Evolutionary conservation across 768 basidiomycete species (phyloP).

Genomic region (Pisolithus albus): DNA sequence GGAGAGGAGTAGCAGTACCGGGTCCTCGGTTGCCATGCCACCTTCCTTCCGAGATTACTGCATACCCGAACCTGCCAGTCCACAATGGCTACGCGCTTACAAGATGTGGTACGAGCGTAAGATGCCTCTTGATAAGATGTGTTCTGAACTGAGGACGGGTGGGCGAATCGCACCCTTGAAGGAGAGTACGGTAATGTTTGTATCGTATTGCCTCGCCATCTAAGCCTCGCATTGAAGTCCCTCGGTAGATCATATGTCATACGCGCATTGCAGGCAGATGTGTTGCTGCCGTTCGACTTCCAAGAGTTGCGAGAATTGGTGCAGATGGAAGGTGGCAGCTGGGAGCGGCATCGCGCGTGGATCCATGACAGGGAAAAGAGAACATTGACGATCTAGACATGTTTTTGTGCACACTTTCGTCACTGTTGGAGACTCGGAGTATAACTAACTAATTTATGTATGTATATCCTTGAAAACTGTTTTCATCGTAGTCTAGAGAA

Average conservation of each 20-base stretch:
- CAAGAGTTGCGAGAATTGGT: constrained; percentile 30
- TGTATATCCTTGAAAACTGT: too few species aligned
- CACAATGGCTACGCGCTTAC: constrained; percentile 39
- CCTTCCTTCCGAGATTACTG: constrained; percentile 17
- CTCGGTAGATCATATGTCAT: constrained; percentile 37
- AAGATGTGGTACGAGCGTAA: constrained; percentile 35
- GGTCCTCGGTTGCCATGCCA: not conserved
- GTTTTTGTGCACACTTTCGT: not conserved
- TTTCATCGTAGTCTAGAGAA: too few species aligned
- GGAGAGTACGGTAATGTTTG: constrained; percentile 43
- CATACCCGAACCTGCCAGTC: constrained; percentile 24
- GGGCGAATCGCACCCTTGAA: constrained; percentile 34
- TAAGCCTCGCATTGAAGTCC: not conserved
- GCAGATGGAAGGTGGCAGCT: constrained; percentile 35
- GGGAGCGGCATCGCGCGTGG: constrained; percentile 36
- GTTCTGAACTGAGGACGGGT: constrained; percentile 29
- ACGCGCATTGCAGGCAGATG: constrained; percentile 34
- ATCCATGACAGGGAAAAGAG: constrained; percentile 16
- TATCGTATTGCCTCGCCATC: not conserved
- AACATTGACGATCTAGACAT: not conserved
- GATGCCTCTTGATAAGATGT: constrained; percentile 33
- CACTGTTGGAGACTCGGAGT: not conserved
- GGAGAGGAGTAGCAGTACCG: not conserved
- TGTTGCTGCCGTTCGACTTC: constrained; percentile 31
- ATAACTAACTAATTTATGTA: not conserved